Evolutionary conservation across 192 early-diverging fungal species (phyloP), one percentile per base, ranked within the genome.

Genomic region (Dimargaris cristalligena): DNA sequence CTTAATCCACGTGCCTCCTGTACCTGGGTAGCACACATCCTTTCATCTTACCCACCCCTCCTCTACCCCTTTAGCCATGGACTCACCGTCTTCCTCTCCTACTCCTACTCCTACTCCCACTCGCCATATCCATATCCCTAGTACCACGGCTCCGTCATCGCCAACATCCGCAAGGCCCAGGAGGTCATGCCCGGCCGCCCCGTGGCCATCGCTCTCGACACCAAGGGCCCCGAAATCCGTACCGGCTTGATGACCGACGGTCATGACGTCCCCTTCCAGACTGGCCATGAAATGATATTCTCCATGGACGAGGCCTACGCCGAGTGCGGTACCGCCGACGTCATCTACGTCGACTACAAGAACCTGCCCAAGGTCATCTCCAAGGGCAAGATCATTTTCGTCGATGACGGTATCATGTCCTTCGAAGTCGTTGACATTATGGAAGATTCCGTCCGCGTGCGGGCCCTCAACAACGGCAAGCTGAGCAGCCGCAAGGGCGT

Each of bases 321-420:
- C 25, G 72, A 81, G 25, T 63, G 62, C 44, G 83, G 85, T 70
- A 72, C 79, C 20, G 75, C 68, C 26, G 74, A 88, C 52, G 65
- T 75, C 46, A 75, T 90, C 77, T 90, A 84, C 58, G 62, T 90
- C 48, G 88, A 90, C 74, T 90, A 90, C 69, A 72, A 74, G 62
- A 89, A 89, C 65, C 63, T 90, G 57, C 69, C 81, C 62, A 81
- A 81, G 64, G 87, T 86, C 35, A 83, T 90, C 44, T 72, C 77
- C 11, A 74, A 77, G 4, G 87, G 83, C 56, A 83, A 84, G 70
- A 72, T 70, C 28, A 88, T 90, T 65, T 90, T 83, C 61, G 81
- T 98, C 35, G 95, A 98, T 65, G 95, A 98, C 69, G 95, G 95
- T 45, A 84, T 92, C 52, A 77, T 98, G 64, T 89, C 88, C 61